Percentiles rank a stretch among this genome's conserved stretches.
Conservation (phyloP, 495 filamentous ascomycete species). For the Xylaria grammica region DNA sequence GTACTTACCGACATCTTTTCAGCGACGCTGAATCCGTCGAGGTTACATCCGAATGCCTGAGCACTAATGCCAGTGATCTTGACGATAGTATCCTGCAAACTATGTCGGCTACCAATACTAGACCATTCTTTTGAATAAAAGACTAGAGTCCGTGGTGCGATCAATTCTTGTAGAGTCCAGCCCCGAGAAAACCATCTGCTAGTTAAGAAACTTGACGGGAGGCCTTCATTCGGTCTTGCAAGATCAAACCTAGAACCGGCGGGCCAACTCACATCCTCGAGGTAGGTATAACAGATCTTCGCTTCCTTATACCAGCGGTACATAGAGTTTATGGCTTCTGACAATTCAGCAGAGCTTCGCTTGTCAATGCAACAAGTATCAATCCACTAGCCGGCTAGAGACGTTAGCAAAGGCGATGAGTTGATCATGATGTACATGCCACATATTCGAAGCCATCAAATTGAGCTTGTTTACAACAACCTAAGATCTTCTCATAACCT, state of each 20-base stretch:
- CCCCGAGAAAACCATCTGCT: constrained; percentile 4
- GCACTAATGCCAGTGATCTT: too few species aligned
- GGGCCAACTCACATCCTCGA: neutral
- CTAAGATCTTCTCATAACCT: neutral
- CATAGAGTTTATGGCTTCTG: constrained; percentile 7
- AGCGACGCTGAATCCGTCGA: too few species aligned
- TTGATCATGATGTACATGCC: too few species aligned
- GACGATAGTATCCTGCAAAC: too few species aligned
- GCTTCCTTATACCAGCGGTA: neutral
- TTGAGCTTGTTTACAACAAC: neutral
- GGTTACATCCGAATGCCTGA: too few species aligned
- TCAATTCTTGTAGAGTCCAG: constrained; percentile 5
- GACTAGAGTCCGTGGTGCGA: neutral
- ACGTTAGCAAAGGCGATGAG: neutral
- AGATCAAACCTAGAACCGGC: too few species aligned
- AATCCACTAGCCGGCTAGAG: neutral
- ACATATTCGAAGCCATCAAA: neutral
- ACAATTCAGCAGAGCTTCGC: neutral
- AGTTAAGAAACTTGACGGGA: neutral
- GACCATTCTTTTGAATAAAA: neutral
- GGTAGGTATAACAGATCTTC: neutral
- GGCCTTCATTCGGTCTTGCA: too few species aligned
- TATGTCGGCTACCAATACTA: neutral
- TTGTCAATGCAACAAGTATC: constrained; percentile 6
- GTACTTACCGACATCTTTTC: too few species aligned